Conservation (phyloP, 169 alveolate species). For the Eimeria zaria region DNA sequence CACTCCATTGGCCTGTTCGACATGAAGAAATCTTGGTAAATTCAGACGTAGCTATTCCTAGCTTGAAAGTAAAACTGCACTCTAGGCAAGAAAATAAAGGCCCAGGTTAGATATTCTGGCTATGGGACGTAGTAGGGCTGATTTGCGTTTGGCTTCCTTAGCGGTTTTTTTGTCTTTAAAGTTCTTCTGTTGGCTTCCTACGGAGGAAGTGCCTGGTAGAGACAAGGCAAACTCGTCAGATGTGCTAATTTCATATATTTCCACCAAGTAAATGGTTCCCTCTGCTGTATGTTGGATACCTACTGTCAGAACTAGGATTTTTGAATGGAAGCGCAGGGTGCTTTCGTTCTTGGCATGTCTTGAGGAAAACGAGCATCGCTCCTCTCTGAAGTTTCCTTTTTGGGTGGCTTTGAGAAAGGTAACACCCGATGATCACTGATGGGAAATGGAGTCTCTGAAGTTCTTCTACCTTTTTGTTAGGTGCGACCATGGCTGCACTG, state of each 20-base stretch:
- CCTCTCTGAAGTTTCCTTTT: background rate
- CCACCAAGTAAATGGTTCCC: background rate
- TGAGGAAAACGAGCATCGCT: background rate
- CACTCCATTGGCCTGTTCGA: background rate
- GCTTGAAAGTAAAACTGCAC: background rate
- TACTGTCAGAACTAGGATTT: background rate
- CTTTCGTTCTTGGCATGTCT: background rate
- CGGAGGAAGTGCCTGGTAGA: background rate
- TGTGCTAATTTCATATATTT: background rate
- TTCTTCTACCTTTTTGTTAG: background rate
- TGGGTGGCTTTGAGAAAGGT: background rate
- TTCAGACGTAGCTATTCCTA: background rate
- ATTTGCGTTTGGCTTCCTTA: background rate
- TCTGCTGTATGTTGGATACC: background rate
- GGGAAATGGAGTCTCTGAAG: background rate
- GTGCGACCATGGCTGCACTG: background rate
- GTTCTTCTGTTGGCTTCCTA: background rate
- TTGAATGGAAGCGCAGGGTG: background rate
- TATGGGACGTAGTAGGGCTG: background rate
- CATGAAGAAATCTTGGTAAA: background rate
- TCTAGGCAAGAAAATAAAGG: background rate
- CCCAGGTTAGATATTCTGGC: background rate
- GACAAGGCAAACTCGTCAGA: background rate
- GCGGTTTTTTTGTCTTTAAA: background rate
- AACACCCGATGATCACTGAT: background rate